Conservation (phyloP, 306 rosid species). For the Pueraria montana region DNA sequence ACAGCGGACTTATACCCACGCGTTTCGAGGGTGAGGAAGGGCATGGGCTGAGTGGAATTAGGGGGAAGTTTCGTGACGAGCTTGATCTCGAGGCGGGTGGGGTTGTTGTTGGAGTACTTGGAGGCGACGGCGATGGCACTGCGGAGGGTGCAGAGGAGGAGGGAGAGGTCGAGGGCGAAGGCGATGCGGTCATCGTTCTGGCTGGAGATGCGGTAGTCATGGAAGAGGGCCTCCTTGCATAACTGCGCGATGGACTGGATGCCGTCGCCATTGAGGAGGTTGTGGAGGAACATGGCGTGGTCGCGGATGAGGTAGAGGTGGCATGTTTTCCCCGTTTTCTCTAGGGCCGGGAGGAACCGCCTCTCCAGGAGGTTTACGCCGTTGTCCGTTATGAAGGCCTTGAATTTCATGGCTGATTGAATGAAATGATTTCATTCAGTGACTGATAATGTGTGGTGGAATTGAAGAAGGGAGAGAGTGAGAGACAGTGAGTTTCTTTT, state of each 20-base stretch:
- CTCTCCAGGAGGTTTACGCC: conserved; percentile 78
- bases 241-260: conserved; percentile 90
- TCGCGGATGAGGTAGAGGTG: conserved; percentile 80
- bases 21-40: conserved; percentile 86
- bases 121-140: conserved; percentile 83
- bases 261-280: conserved; percentile 89
- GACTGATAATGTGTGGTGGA: no score
- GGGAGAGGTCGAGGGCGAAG: conserved; percentile 81
- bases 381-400: conserved; percentile 80
- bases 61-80: conserved; percentile 82
- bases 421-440: no score
- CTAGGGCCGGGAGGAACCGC: conserved; percentile 87
- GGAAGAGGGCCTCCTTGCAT: conserved; percentile 77
- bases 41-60: conserved; percentile 73
- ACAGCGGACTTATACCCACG: conserved; percentile 88
- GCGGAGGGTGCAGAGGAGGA: conserved; percentile 88
- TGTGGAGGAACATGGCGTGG: conserved; percentile 86
- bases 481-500: no score
- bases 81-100: conserved; percentile 82
- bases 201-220: conserved; percentile 85
- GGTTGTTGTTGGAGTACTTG: conserved; percentile 52
- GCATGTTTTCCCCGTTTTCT: conserved; percentile 79
- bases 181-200: conserved; percentile 91
- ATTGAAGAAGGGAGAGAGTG: no score
- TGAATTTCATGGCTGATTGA: conserved; percentile 95